Percentiles rank a stretch among this genome's conserved stretches.
Evolutionary conservation across 768 basidiomycete genomes (phyloP).

Genomic region (Agrocybe pediades): DNA sequence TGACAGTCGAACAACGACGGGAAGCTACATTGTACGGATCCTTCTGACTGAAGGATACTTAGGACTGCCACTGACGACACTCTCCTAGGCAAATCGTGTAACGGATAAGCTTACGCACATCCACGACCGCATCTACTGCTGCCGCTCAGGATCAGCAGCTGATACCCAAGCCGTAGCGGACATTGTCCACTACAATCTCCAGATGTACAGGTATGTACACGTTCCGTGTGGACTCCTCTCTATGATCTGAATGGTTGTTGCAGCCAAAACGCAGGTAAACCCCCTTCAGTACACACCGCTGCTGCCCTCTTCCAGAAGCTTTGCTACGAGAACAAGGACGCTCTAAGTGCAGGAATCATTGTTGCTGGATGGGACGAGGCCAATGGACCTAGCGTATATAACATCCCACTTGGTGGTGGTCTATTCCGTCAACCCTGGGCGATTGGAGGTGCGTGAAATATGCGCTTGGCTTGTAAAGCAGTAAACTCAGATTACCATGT

Average conservation of each 20-base stretch:
- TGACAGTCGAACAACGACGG: slow-evolving; percentile 96
- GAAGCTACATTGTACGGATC: slow-evolving; percentile 85
- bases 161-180: slow-evolving; percentile 98
- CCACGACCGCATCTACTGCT: slow-evolving; percentile 98
- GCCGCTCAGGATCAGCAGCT: slow-evolving; percentile 96
- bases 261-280: slow-evolving; percentile 59
- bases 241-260: slow-evolving; percentile 1
- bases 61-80: slow-evolving; percentile 2
- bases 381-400: slow-evolving; percentile 90
- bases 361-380: slow-evolving; percentile 98
- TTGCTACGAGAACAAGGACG: slow-evolving; percentile 94
- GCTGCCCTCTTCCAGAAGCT: slow-evolving; percentile 83
- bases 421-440: slow-evolving; percentile 98
- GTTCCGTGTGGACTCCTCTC: not conserved
- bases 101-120: slow-evolving; percentile 97
- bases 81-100: slow-evolving; percentile 86
- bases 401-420: slow-evolving; percentile 95
- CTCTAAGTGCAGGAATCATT: slow-evolving; percentile 89
- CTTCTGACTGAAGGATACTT: not conserved
- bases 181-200: slow-evolving; percentile 79
- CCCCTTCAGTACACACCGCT: slow-evolving; percentile 80
- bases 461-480: not conserved
- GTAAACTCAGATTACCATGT: slow-evolving; percentile 7
- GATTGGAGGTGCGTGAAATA: slow-evolving; percentile 79
- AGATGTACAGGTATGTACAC: slow-evolving; percentile 64